These are phyloP conservation scores for Pseudozyma hubeiensis DNA, from an alignment of 1,284 basidiomycete genomes.

Conservation along the genomic window DNA sequence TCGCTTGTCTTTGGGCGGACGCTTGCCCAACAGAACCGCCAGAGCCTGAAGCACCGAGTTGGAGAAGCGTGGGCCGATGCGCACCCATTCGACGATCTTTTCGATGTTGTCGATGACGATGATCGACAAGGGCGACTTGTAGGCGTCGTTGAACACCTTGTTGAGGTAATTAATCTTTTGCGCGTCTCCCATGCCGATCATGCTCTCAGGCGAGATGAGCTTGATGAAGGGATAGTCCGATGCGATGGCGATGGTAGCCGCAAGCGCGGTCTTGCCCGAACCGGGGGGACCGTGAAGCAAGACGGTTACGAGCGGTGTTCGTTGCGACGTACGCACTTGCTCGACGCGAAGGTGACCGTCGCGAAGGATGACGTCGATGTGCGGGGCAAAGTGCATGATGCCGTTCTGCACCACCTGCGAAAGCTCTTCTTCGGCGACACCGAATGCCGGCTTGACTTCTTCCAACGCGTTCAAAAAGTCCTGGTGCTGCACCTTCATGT, in stretches of 20 bases:
- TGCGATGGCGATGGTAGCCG: constrained; percentile 90
- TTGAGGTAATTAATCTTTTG: constrained; percentile 93
- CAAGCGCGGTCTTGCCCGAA: constrained; percentile 94
- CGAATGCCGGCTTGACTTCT: constrained; percentile 96
- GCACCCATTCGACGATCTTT: constrained; percentile 79
- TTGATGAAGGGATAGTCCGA: constrained; percentile 99
- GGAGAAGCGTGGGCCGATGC: constrained; percentile 94
- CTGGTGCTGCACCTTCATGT: constrained; percentile 84
- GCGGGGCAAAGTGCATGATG: constrained; percentile 86
- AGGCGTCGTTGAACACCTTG: constrained; percentile 94
- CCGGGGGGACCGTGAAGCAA: constrained; percentile 88
- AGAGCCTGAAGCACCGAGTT: constrained; percentile 92
- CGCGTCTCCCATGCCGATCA: constrained; percentile 92
- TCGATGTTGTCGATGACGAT: constrained; percentile 84
- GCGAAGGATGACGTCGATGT: constrained; percentile 80
- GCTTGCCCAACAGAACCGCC: constrained; percentile 86
- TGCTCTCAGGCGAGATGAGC: constrained; percentile 92
- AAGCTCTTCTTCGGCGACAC: constrained; percentile 96
- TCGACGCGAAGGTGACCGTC: constrained; percentile 94
- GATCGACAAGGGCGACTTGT: constrained; percentile 96
- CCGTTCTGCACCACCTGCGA: constrained; percentile 94
- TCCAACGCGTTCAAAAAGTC: constrained; percentile 94
- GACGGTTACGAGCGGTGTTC: constrained; percentile 91
- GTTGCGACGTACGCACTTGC: constrained; percentile 88
- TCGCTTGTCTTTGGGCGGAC: constrained; percentile 95